Evolutionary conservation across 2,329 filamentous ascomycete species (phyloP), one percentile per base, ranked within the genome.

Genomic region (Fusarium cyanostomum): DNA sequence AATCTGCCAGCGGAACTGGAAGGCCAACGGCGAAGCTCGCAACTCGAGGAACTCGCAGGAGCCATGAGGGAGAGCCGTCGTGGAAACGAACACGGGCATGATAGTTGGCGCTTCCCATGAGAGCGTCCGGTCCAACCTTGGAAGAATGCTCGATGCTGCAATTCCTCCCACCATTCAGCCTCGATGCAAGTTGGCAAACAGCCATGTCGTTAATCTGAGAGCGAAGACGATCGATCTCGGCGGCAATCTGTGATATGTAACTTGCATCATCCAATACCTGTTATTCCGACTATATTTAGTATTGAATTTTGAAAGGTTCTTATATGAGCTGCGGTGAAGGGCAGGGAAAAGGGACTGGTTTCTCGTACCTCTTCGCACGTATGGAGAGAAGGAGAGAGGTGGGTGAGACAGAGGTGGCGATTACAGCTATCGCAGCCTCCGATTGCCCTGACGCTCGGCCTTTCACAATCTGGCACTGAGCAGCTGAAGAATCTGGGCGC

Each of bases 41-140:
- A 24, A 50, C 55, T 16, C 70, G 68, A 3, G 71, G 62, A 4
- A 71, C 68, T 54, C 71, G 46, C 27, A 72, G 7, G 24, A 74
- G 66, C 72, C 70, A 73, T 2, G 69, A 60, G 4, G 56, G 37
- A 27, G 67, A 69, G 2, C 68, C 68, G 26, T 73, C 67, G 4
- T 57, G n/a, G 30, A 74, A 74, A 44, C 62, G 64, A 52, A 74
- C 67, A 37, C 71, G 66, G 34, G 62, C 71, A 42, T 73, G 70
- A 41, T 71, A 72, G 62, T 72, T 74, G 45, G 68, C 69, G 39
- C 56, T 37, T 18, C 72, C 72, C 59, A 61, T 73, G 6, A 73
- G 57, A 43, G 68, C 56, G 43, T 42, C 62, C 10, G 18, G 12
- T 16, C 60, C 60, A 15, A 62, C 48, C 13, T 54, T 51, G 8